Evolutionary conservation across 176 grass and related monocot genomes (phyloP).

Genomic region (Musa itinerans): DNA sequence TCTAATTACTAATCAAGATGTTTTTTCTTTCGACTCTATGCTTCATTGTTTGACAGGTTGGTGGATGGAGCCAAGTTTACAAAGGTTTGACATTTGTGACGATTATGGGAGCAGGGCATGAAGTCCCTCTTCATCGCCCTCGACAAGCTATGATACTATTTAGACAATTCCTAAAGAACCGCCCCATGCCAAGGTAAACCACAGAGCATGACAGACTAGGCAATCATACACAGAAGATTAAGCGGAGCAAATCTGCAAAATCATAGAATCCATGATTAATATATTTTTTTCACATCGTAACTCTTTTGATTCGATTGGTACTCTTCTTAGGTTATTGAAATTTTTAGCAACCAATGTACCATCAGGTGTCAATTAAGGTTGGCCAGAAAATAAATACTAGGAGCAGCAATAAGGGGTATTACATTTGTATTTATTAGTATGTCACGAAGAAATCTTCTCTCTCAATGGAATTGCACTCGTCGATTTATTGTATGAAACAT

Average conservation of each 20-base stretch:
- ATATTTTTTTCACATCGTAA: slow-evolving; percentile 13
- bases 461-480: neutral
- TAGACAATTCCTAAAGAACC: slow-evolving; percentile 30
- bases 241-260: neutral
- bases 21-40: neutral
- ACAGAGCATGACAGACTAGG: neutral
- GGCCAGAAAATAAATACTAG: neutral
- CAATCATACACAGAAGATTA: slow-evolving; percentile 4
- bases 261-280: slow-evolving; percentile 6
- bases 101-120: slow-evolving; percentile 48
- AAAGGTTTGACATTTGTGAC: slow-evolving; percentile 81
- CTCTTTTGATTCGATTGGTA: slow-evolving; percentile 25
- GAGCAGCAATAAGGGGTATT: neutral
- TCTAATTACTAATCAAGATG: neutral
- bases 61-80: slow-evolving; percentile 88
- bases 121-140: slow-evolving; percentile 42
- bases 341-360: neutral
- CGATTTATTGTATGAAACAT: neutral
- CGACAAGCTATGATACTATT: slow-evolving; percentile 33
- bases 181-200: slow-evolving; percentile 23
- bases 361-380: neutral
- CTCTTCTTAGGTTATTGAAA: neutral
- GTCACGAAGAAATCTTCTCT: neutral
- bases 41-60: slow-evolving; percentile 53
- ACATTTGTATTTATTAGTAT: neutral